These are phyloP conservation scores for Ophiognomonia clavigignenti-juglandacearum DNA, from an alignment of 2,329 filamentous ascomycete genomes.

Conservation along the genomic window DNA sequence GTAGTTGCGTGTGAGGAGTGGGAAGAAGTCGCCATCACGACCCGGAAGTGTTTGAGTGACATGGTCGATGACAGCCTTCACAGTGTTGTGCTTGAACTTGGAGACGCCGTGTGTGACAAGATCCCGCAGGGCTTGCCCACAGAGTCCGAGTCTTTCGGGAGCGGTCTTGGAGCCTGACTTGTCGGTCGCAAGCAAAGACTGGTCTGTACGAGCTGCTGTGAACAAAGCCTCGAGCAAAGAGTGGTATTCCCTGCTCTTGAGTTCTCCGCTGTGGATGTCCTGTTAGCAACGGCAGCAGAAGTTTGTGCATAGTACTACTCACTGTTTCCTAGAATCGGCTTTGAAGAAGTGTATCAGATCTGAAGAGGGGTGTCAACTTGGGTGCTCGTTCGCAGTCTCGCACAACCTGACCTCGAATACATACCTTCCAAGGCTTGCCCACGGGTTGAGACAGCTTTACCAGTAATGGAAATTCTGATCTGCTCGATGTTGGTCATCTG, in stretches of 20 bases:
- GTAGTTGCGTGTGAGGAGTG: slow-evolving; percentile 71
- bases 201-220: slow-evolving; percentile 61
- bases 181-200: slow-evolving; percentile 54
- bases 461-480: slow-evolving; percentile 5
- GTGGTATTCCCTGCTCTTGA: slow-evolving; percentile 77
- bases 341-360: slow-evolving; percentile 13
- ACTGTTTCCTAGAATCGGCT: slow-evolving; percentile 7
- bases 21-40: slow-evolving; percentile 57
- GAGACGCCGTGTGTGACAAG: slow-evolving; percentile 65
- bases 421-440: slow-evolving; percentile 12
- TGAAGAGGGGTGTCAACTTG: neutral
- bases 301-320: neutral
- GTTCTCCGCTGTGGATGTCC: slow-evolving; percentile 21
- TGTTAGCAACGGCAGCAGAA: neutral
- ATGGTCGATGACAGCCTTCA: slow-evolving; percentile 75
- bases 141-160: slow-evolving; percentile 58
- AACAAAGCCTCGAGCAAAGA: slow-evolving; percentile 79
- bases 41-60: slow-evolving; percentile 69
- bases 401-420: neutral
- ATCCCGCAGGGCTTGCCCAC: slow-evolving; percentile 66
- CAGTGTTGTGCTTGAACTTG: slow-evolving; percentile 69
- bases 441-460: neutral
- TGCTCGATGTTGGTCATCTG: slow-evolving; percentile 12
- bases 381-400: neutral
- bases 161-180: slow-evolving; percentile 38